Percentiles rank a stretch among this genome's conserved stretches.
phyloP scores from a whole-genome alignment of 2,329 filamentous ascomycete species.

The Lecanicillium sp. region DNA sequence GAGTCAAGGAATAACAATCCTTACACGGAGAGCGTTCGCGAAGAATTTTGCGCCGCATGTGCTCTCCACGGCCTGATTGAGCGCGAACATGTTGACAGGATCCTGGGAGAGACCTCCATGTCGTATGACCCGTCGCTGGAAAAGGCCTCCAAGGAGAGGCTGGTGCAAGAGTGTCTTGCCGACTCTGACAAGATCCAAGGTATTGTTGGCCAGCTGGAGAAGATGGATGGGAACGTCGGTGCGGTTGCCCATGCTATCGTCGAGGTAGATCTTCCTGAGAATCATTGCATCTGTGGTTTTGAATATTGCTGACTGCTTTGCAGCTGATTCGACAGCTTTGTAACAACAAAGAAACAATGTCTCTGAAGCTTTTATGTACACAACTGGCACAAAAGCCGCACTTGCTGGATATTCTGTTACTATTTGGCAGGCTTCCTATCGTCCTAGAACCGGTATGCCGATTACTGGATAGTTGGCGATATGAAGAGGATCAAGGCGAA shows the following conservation, averaged over 20 bases:
- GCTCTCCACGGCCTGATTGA: constrained; percentile 79
- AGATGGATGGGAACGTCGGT: constrained; percentile 85
- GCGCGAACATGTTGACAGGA: constrained; percentile 65
- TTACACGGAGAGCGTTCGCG: constrained; percentile 49
- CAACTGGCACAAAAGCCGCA: constrained; percentile 65
- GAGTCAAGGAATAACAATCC: constrained; percentile 48
- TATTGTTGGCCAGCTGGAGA: constrained; percentile 74
- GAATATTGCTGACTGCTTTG: constrained; percentile 3
- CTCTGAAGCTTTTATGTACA: constrained; percentile 66
- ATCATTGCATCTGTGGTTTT: too few relatives aligned
- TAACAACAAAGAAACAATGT: constrained; percentile 67
- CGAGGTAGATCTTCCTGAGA: constrained; percentile 40
- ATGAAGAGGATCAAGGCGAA: constrained; percentile 76
- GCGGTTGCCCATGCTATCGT: constrained; percentile 73
- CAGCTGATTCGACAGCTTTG: constrained; percentile 63
- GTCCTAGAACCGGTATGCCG: constrained; percentile 67
- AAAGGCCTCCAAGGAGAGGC: constrained; percentile 66
- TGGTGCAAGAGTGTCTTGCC: constrained; percentile 69
- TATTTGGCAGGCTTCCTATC: constrained; percentile 63
- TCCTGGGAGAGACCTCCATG: constrained; percentile 79
- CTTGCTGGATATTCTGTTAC: constrained; percentile 64
- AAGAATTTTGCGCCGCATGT: constrained; percentile 83
- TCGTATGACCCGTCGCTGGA: constrained; percentile 66
- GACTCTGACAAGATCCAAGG: constrained; percentile 69
- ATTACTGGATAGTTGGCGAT: constrained; percentile 69